Base-by-base conservation (phyloP, 78 protist genomes). In the Emiliania huxleyi region DNA sequence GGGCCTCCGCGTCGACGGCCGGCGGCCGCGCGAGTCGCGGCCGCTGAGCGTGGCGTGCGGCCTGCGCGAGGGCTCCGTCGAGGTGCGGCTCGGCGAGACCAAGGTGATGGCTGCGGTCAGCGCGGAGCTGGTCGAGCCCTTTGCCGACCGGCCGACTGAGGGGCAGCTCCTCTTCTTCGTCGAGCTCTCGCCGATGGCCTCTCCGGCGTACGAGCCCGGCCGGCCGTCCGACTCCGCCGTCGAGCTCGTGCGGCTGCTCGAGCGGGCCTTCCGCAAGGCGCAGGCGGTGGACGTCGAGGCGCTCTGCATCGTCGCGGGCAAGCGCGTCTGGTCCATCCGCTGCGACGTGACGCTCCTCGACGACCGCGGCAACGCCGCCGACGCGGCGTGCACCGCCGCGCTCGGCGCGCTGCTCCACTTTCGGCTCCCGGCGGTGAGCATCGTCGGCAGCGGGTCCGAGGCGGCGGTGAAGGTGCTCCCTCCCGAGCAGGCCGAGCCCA, bases 101-200 rank as follows among this genome's bases (percentile, higher is more conserved):
- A 21, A 44, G 56, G 89, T 29, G 42, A 2, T 42, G 6, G 89
- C 89, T 1, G 23, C 2, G 0, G 89, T 19, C 21, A 44, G 33
- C 35, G 89, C 89, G 0, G 89, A 81, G 89, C 18, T 81, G 40
- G 56, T 81, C 5, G 89, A 81, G 56, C 89, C 89, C 21, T 81
- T 29, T 12, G 40, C 55, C 3, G 89, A 81, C 89, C 89, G 89
- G 40, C 56, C 56, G 40, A 18, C 89, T 44, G 89, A 87, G 49
- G 91, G 91, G 12, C 0, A 1, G 33, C 48, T 87, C 18, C 18
- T 2, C 25, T 37, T 87, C 42, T 46, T 49, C 45, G 73, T 87
- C 46, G 91, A 87, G 40, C n/a, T 87, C n/a, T 87, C 91, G 44
- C 91, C 91, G 33, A 87, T 87, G 91, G 91, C 91, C 0, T 29